These are phyloP conservation scores for Starmerella sirachaensis DNA, from an alignment of 805 yeast species.

Conservation along the genomic window DNA sequence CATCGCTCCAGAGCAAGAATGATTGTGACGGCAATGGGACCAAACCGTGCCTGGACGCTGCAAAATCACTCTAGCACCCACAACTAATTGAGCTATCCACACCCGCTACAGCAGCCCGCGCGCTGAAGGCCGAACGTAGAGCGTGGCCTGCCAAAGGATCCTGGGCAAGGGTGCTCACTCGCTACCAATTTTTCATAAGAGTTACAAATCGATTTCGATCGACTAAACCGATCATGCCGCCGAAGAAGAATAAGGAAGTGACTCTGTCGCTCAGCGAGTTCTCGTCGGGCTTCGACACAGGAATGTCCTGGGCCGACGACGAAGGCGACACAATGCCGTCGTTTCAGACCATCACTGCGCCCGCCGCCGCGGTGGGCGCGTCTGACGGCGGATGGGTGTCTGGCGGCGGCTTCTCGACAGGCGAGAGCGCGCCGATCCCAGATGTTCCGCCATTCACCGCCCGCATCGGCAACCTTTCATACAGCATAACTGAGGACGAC, in stretches of 20 bases:
- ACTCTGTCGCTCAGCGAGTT: constrained; percentile 7
- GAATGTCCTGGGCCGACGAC: constrained; percentile 4
- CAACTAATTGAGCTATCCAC: too few species aligned
- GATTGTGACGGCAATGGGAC: too few species aligned
- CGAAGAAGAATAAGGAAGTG: constrained; percentile 14
- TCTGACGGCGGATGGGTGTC: constrained; percentile 4
- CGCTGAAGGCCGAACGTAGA: too few species aligned
- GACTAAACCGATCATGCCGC: constrained; percentile 7
- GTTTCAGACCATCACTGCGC: constrained; percentile 1
- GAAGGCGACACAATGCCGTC: constrained; percentile 3
- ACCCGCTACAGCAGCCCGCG: too few species aligned
- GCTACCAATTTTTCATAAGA: too few species aligned
- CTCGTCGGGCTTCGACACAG: constrained; percentile 5
- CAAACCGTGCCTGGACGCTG: too few species aligned
- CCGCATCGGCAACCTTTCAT: constrained; percentile 74
- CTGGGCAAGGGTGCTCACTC: too few species aligned
- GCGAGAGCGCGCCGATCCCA: constrained; percentile 66
- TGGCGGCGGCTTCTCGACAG: constrained; percentile 6
- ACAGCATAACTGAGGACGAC: constrained; percentile 60
- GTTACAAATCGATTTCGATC: too few species aligned
- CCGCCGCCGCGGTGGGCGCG: constrained; percentile 8
- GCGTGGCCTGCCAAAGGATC: too few species aligned
- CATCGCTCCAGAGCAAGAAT: too few species aligned
- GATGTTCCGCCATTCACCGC: constrained; percentile 87
- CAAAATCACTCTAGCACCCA: too few species aligned